Conservation (phyloP, 768 basidiomycete genomes). For the Termitomyces sp. region DNA sequence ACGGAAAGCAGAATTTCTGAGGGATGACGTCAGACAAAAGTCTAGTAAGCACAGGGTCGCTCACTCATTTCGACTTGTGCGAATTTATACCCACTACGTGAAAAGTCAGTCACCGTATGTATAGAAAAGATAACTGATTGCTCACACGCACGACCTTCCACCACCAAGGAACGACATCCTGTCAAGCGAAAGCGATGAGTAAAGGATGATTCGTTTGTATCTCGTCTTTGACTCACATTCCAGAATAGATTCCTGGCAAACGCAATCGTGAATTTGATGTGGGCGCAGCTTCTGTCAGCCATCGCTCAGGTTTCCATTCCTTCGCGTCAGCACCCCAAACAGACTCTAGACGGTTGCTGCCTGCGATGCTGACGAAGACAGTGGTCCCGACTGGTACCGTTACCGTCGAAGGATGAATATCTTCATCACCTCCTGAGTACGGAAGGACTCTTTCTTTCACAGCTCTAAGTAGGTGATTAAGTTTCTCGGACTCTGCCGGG, state of each 20-base stretch:
- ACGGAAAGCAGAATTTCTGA: slow-evolving; percentile 36
- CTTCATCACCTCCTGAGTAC: slow-evolving; percentile 20
- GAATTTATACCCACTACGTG: slow-evolving; percentile 43
- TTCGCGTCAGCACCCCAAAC: slow-evolving; percentile 46
- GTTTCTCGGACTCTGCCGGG: neutral
- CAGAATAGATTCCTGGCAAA: slow-evolving; percentile 45
- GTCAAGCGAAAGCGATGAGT: neutral
- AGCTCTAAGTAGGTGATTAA: slow-evolving; percentile 24
- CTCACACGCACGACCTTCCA: slow-evolving; percentile 48
- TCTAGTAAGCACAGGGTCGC: slow-evolving; percentile 9
- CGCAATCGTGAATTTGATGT: slow-evolving; percentile 16
- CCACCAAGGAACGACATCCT: slow-evolving; percentile 59
- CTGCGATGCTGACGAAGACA: slow-evolving; percentile 42
- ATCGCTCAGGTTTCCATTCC: slow-evolving; percentile 52
- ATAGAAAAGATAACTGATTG: slow-evolving; percentile 1
- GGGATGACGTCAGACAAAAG: neutral
- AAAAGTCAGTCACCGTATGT: neutral
- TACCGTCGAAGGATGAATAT: slow-evolving; percentile 25
- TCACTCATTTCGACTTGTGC: slow-evolving; percentile 54
- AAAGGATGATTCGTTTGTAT: neutral
- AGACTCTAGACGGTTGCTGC: slow-evolving; percentile 41
- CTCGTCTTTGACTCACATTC: slow-evolving; percentile 33
- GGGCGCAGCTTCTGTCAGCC: slow-evolving; percentile 27
- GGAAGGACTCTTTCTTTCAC: slow-evolving; percentile 39
- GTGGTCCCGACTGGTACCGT: slow-evolving; percentile 43